Evolutionary conservation across 2,329 filamentous ascomycete species (phyloP).

Genomic region (Colletotrichum theobromicola): DNA sequence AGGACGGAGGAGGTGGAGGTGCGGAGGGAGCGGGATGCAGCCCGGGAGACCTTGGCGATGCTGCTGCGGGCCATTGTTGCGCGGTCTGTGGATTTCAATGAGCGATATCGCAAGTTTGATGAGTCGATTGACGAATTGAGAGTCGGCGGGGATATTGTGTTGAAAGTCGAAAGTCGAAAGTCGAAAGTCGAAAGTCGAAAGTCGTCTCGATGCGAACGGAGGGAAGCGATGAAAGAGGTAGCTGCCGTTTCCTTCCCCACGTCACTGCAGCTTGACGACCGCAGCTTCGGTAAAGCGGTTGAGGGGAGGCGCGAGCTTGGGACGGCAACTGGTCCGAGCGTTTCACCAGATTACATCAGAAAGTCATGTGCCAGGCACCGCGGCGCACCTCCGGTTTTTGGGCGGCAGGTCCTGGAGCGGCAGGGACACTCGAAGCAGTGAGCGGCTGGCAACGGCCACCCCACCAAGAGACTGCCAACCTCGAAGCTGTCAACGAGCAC

Average conservation of each 20-base stretch:
- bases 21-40: constrained; percentile 38
- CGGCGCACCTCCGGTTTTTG: constrained; percentile 2
- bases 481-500: background rate
- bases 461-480: background rate
- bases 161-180: background rate
- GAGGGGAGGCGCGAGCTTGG: constrained; percentile 1
- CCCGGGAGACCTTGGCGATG: constrained; percentile 42
- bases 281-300: background rate
- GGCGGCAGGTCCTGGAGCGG: background rate
- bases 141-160: background rate
- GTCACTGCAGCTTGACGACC: constrained; percentile 5
- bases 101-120: background rate
- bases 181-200: background rate
- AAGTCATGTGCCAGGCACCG: constrained; percentile 19
- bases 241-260: constrained; percentile 20
- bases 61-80: constrained; percentile 34
- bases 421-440: background rate
- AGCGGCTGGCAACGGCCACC: background rate
- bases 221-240: background rate
- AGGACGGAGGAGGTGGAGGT: constrained; percentile 22
- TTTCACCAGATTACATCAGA: background rate
- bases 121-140: background rate
- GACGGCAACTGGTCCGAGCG: background rate
- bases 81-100: background rate
- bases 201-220: background rate